A percentile compares a stretch with the other conserved stretches of the same genome.
Conservation (phyloP, 1,139 yeast genomes). For the Suhomyces chickasaworum region DNA sequence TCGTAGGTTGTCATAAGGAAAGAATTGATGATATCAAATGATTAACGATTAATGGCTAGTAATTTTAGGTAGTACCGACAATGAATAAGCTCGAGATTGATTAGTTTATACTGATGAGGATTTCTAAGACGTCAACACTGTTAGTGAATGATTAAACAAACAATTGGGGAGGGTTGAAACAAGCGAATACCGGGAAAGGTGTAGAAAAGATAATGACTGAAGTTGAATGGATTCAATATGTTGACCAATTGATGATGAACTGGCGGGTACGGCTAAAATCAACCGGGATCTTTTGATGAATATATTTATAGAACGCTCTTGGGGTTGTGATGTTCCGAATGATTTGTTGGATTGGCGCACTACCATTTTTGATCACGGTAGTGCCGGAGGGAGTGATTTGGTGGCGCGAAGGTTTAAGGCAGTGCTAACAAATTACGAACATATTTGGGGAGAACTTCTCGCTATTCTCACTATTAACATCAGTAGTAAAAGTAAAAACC, state of each 20-base stretch:
- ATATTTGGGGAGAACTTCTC: neutral
- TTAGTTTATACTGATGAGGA: neutral
- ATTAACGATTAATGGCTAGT: neutral
- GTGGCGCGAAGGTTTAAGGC: neutral
- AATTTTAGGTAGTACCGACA: neutral
- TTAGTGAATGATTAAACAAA: neutral
- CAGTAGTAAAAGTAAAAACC: no score
- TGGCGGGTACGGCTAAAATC: conserved; percentile 1
- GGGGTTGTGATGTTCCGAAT: conserved; percentile 1
- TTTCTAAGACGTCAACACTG: neutral
- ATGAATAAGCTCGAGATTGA: neutral
- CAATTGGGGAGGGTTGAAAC: neutral
- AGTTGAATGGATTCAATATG: neutral
- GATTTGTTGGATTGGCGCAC: conserved; percentile 5
- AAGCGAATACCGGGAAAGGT: neutral
- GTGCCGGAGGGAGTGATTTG: conserved; percentile 2
- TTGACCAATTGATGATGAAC: conserved; percentile 3
- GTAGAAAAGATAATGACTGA: neutral
- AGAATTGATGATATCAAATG: neutral
- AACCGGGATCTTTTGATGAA: neutral
- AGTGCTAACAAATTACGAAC: neutral
- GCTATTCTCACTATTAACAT: no score
- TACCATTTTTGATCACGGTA: conserved; percentile 8
- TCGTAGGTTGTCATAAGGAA: conserved; percentile 46
- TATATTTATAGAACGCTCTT: neutral